A percentile compares a stretch with the other conserved stretches of the same genome.
phyloP scores from a whole-genome alignment of 768 basidiomycete species.

The Boletus sensibilis region DNA sequence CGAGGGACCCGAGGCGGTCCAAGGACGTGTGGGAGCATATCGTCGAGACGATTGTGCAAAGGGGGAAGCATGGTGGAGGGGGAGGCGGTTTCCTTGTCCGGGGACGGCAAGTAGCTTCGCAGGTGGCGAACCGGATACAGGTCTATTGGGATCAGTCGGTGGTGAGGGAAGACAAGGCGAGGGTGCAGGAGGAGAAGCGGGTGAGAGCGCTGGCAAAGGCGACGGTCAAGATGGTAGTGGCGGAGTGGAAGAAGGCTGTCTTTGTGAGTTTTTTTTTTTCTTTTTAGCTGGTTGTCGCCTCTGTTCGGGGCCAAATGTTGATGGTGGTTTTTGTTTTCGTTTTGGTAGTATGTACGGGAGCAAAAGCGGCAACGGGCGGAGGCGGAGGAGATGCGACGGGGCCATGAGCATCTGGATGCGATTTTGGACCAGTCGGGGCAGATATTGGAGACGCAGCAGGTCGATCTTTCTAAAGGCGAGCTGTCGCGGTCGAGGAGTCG shows the following conservation, averaged over 20 bases:
- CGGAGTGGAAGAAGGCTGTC: slow-evolving; percentile 88
- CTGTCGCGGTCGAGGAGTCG: slow-evolving; percentile 51
- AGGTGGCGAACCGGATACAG: slow-evolving; percentile 64
- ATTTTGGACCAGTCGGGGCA: slow-evolving; percentile 88
- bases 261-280: slow-evolving; percentile 49
- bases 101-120: slow-evolving; percentile 46
- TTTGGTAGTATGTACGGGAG: slow-evolving; percentile 66
- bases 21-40: slow-evolving; percentile 61
- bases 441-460: slow-evolving; percentile 80
- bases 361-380: slow-evolving; percentile 60
- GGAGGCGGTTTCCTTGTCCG: slow-evolving; percentile 9
- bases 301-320: neutral
- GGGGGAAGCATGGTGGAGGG: slow-evolving; percentile 19
- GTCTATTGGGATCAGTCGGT: slow-evolving; percentile 74
- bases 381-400: slow-evolving; percentile 74
- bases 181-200: slow-evolving; percentile 62
- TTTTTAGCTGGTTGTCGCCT: neutral
- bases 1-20: slow-evolving; percentile 25
- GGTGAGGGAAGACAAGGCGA: slow-evolving; percentile 58
- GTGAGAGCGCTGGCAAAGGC: slow-evolving; percentile 66
- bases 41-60: slow-evolving; percentile 43
- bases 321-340: neutral
- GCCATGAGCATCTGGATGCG: slow-evolving; percentile 85
- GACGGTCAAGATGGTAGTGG: slow-evolving; percentile 64
- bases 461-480: slow-evolving; percentile 57